phyloP scores from a whole-genome alignment of 805 yeast genomes.

The Candida maesae region DNA sequence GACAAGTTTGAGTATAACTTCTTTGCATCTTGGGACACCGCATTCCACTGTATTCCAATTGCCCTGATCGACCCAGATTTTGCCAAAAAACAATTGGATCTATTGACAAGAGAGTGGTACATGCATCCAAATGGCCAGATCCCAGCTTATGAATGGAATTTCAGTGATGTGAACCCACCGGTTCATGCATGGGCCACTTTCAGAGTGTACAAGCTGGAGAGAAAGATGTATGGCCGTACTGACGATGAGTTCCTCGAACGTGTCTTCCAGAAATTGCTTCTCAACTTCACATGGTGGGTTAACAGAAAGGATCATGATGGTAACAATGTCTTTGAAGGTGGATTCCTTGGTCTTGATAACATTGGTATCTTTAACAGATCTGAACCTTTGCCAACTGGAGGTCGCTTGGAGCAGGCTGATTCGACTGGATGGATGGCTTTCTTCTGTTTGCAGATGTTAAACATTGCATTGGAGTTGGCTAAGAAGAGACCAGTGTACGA shows the following conservation, averaged over 20 bases:
- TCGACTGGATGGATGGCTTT: slow-evolving; percentile 99
- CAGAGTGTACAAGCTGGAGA: slow-evolving; percentile 81
- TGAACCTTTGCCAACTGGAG: slow-evolving; percentile 92
- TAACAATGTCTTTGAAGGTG: slow-evolving; percentile 89
- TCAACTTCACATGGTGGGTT: slow-evolving; percentile 98
- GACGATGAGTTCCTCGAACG: slow-evolving; percentile 83
- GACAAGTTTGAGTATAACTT: slow-evolving; percentile 97
- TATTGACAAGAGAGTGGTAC: slow-evolving; percentile 91
- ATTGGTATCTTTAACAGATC: slow-evolving; percentile 91
- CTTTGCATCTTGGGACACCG: slow-evolving; percentile 96
- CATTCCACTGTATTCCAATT: slow-evolving; percentile 89
- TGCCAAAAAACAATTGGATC: slow-evolving; percentile 83
- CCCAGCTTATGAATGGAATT: slow-evolving; percentile 97
- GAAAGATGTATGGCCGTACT: slow-evolving; percentile 76
- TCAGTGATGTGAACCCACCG: slow-evolving; percentile 93
- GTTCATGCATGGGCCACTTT: slow-evolving; percentile 96
- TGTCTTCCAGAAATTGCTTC: slow-evolving; percentile 85
- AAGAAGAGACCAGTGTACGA: slow-evolving; percentile 83
- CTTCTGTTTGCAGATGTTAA: slow-evolving; percentile 84
- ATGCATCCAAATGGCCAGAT: slow-evolving; percentile 98
- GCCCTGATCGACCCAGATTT: slow-evolving; percentile 92
- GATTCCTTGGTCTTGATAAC: slow-evolving; percentile 88
- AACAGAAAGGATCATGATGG: slow-evolving; percentile 85
- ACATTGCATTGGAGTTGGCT: slow-evolving; percentile 86
- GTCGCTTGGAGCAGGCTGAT: slow-evolving; percentile 87